A percentile compares a stretch with the other conserved stretches of the same genome.
phyloP scores from a whole-genome alignment of 1,284 basidiomycete genomes.

The Cystobasidium slooffiae region DNA sequence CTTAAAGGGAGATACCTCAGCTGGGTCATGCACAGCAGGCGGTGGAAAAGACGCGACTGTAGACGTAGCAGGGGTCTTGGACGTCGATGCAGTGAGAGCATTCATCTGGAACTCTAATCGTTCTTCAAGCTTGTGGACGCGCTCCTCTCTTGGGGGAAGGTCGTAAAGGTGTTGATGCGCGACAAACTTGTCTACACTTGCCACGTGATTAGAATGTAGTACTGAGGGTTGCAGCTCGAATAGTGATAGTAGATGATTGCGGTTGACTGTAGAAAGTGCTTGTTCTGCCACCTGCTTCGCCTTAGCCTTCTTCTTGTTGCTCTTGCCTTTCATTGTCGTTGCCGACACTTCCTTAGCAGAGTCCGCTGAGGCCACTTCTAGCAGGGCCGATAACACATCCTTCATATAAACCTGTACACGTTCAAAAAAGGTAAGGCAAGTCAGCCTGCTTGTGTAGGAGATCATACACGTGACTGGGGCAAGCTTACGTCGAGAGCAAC shows the following conservation, averaged over 20 bases:
- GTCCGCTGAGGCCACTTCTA: conserved; percentile 19
- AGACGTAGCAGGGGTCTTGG: conserved; percentile 10
- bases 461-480: not conserved
- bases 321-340: not conserved
- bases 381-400: conserved; percentile 20
- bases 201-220: conserved; percentile 30
- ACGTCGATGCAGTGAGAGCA: not conserved
- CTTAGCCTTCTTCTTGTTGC: conserved; percentile 27
- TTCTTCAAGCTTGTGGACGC: conserved; percentile 15
- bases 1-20: not conserved
- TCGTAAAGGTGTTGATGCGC: conserved; percentile 28
- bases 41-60: not conserved
- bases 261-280: conserved; percentile 1
- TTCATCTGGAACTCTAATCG: conserved; percentile 8
- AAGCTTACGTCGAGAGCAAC: conserved; percentile 54
- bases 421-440: not conserved
- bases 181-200: conserved; percentile 35
- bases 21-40: not conserved
- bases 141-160: conserved; percentile 21
- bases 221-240: conserved; percentile 25
- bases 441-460: not conserved
- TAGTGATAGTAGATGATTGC: conserved; percentile 24
- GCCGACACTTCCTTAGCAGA: not conserved
- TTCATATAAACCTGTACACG: conserved; percentile 33
- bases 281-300: conserved; percentile 12